Conservation (phyloP, 108 stramenopile genomes). For the Fistulifera pelliculosa region DNA sequence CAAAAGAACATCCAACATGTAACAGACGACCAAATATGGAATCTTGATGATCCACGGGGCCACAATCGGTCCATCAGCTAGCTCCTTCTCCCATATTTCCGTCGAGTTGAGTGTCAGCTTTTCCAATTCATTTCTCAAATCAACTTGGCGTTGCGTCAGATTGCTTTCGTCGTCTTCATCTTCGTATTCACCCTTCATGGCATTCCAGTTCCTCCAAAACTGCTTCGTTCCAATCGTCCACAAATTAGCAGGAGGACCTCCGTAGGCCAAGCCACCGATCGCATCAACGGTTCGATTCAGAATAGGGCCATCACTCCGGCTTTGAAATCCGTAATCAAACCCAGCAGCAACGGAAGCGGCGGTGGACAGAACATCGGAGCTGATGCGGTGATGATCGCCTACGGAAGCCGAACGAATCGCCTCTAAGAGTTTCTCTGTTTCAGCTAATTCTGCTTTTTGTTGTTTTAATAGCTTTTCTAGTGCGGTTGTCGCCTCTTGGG, state of each 20-base stretch:
- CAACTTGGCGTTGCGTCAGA: slow-evolving; percentile 24
- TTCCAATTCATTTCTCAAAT: slow-evolving; percentile 28
- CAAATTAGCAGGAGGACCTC: slow-evolving; percentile 48
- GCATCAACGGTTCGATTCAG: slow-evolving; percentile 6
- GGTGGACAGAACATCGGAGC: slow-evolving; percentile 4
- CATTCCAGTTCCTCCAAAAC: slow-evolving; percentile 47
- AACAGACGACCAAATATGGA: slow-evolving; percentile 44
- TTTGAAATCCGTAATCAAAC: slow-evolving; percentile 49
- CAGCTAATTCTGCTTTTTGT: slow-evolving; percentile 33
- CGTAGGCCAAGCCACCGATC: slow-evolving; percentile 23
- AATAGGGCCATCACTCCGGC: slow-evolving; percentile 39
- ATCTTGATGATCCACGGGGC: slow-evolving; percentile 50
- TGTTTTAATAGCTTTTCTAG: slow-evolving; percentile 30
- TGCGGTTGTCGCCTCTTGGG: slow-evolving; percentile 11
- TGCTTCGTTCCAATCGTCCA: slow-evolving; percentile 35
- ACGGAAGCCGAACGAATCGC: slow-evolving; percentile 7
- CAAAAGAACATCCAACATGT: slow-evolving; percentile 52
- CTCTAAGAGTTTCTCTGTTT: slow-evolving; percentile 33
- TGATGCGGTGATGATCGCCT: not conserved
- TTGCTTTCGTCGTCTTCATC: slow-evolving; percentile 23
- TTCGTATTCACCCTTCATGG: slow-evolving; percentile 52
- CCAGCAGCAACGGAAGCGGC: slow-evolving; percentile 36
- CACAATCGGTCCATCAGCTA: slow-evolving; percentile 22
- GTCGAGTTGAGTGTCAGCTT: slow-evolving; percentile 36
- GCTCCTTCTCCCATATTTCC: slow-evolving; percentile 53